These are phyloP conservation scores for Bipolaris cookei DNA, from an alignment of 2,329 filamentous ascomycete genomes.

Conservation along the genomic window DNA sequence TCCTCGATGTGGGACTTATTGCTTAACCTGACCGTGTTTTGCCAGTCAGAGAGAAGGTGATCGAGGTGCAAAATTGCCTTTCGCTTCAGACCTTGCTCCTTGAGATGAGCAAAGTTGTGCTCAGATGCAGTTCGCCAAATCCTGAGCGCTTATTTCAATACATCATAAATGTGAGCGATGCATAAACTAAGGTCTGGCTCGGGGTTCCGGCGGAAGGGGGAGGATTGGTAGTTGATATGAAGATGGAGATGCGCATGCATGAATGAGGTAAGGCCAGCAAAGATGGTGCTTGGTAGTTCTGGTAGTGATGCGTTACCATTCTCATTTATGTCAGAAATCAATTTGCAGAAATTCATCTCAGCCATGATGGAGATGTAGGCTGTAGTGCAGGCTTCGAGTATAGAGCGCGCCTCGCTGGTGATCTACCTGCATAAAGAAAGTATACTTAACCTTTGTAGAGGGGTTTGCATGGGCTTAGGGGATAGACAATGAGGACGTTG, in stretches of 20 bases:
- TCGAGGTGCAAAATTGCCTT: slow-evolving; percentile 11
- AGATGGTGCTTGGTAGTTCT: slow-evolving; percentile 3
- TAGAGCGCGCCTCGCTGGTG: not conserved
- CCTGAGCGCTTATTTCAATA: slow-evolving; percentile 6
- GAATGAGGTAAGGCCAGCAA: slow-evolving; percentile 6
- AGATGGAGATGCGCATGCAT: slow-evolving; percentile 12
- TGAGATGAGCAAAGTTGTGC: not conserved
- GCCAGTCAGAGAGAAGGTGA: slow-evolving; percentile 14
- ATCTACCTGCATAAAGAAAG: not conserved
- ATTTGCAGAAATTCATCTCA: not conserved
- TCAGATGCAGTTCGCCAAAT: slow-evolving; percentile 6
- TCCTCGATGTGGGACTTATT: not conserved
- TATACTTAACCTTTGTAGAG: not conserved
- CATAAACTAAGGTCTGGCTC: not conserved
- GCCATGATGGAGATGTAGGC: slow-evolving; percentile 12
- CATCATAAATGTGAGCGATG: not conserved
- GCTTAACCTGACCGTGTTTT: not conserved
- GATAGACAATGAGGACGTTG: not conserved
- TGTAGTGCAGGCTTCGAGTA: slow-evolving; percentile 4
- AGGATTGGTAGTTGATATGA: not conserved
- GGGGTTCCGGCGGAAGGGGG: not conserved
- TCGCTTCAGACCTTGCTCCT: not conserved
- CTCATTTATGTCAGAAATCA: not conserved
- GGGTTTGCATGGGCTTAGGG: not conserved
- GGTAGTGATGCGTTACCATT: not conserved